Evolutionary conservation across 805 yeast species (phyloP).

Genomic region (Ogataea minuta): DNA sequence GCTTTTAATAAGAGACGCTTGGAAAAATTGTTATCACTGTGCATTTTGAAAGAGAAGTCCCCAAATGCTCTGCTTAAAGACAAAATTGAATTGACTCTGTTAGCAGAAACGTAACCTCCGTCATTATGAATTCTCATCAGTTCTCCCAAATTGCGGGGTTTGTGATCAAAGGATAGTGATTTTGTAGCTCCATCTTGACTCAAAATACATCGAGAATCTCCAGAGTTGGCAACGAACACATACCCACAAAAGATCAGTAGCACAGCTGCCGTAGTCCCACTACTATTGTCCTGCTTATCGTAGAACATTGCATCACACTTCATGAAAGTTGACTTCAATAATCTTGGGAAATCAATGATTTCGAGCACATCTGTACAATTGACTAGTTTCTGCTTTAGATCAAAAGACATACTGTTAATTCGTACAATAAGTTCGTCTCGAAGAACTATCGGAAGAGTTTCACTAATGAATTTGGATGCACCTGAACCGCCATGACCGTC

Average conservation of each 20-base stretch:
- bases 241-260: constrained; percentile 42
- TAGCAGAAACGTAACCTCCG: constrained; percentile 60
- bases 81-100: constrained; percentile 57
- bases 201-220: constrained; percentile 70
- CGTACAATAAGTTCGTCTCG: constrained; percentile 17
- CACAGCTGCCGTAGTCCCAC: constrained; percentile 55
- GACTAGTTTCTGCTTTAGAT: constrained; percentile 16
- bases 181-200: constrained; percentile 55
- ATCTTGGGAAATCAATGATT: constrained; percentile 26
- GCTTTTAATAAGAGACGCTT: constrained; percentile 22
- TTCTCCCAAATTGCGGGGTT: constrained; percentile 58
- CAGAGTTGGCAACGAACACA: constrained; percentile 64
- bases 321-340: constrained; percentile 44
- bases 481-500: constrained; percentile 82
- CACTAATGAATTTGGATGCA: constrained; percentile 54
- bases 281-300: constrained; percentile 35
- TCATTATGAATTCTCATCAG: constrained; percentile 55
- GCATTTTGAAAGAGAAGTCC: constrained; percentile 56
- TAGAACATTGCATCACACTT: constrained; percentile 45
- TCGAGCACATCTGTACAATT: constrained; percentile 17
- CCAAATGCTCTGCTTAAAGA: constrained; percentile 63
- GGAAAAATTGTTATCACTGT: constrained; percentile 26
- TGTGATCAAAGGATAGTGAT: constrained; percentile 63
- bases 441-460: constrained; percentile 33
- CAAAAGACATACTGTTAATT: constrained; percentile 18